Evolutionary conservation across 2,329 filamentous ascomycete species (phyloP).

Genomic region (Cordyceps fumosorosea): DNA sequence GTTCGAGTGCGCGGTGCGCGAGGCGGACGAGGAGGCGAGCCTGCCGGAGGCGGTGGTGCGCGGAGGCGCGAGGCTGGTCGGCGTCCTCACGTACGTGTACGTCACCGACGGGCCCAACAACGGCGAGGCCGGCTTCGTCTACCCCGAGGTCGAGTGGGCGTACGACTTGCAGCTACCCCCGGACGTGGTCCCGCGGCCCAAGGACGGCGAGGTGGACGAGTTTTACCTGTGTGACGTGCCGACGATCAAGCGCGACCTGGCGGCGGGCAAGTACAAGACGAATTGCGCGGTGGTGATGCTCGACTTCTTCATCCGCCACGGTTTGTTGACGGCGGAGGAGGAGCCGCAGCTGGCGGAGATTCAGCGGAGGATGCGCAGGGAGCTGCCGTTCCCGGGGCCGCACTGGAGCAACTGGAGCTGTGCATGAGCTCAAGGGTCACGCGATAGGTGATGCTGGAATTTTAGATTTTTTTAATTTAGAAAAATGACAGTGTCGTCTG

Average conservation of each 20-base stretch:
- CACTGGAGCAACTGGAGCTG: constrained; percentile 35
- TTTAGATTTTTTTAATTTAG: neutral
- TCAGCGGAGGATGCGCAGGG: constrained; percentile 65
- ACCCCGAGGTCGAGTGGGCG: constrained; percentile 86
- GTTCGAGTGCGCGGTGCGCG: constrained; percentile 75
- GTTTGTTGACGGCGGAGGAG: constrained; percentile 70
- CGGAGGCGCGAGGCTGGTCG: constrained; percentile 48
- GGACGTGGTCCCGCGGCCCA: constrained; percentile 64
- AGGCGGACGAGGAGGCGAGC: constrained; percentile 84
- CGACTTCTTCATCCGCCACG: constrained; percentile 85
- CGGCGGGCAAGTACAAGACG: constrained; percentile 76
- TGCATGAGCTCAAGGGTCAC: neutral
- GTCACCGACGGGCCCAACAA: constrained; percentile 69
- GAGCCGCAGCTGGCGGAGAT: constrained; percentile 77
- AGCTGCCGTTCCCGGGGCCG: constrained; percentile 71
- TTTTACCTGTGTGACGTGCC: constrained; percentile 73
- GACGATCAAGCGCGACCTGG: constrained; percentile 66
- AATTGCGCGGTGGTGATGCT: constrained; percentile 81
- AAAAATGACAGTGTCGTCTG: neutral
- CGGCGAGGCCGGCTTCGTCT: constrained; percentile 74
- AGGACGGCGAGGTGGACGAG: constrained; percentile 82
- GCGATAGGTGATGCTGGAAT: neutral
- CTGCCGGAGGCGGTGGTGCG: constrained; percentile 65
- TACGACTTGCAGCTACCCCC: constrained; percentile 77
- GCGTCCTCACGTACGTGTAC: constrained; percentile 79